Conservation (phyloP, 2,329 filamentous ascomycete species). For the Acrocalymma vagum region DNA sequence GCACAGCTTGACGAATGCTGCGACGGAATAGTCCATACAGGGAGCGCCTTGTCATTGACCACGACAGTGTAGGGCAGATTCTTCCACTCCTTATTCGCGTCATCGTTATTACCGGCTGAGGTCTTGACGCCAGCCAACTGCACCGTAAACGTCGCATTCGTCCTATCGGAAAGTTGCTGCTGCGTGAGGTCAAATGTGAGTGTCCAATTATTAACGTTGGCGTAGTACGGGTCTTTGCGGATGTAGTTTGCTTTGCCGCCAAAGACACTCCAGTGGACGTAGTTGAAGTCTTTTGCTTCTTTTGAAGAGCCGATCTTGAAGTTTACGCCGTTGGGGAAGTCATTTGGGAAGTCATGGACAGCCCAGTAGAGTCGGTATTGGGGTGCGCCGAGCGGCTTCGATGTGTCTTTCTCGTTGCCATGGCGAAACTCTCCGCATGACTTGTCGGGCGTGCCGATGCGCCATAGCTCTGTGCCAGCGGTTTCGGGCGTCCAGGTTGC, state of each 20-base stretch:
- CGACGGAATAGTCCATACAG: constrained; percentile 61
- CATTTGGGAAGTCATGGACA: constrained; percentile 65
- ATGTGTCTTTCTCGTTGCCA: constrained; percentile 62
- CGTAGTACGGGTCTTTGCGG: constrained; percentile 53
- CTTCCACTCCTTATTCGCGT: constrained; percentile 54
- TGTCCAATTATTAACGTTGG: constrained; percentile 35
- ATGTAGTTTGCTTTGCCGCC: constrained; percentile 62
- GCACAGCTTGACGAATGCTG: constrained; percentile 21
- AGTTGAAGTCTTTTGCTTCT: constrained; percentile 64
- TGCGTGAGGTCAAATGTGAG: constrained; percentile 22
- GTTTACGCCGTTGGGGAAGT: constrained; percentile 67
- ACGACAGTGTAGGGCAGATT: constrained; percentile 62
- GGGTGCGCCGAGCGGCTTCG: constrained; percentile 57
- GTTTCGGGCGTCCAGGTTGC: constrained; percentile 63
- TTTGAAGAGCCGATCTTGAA: constrained; percentile 66
- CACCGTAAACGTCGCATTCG: constrained; percentile 66
- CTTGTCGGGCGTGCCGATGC: constrained; percentile 70
- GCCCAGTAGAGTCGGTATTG: constrained; percentile 70
- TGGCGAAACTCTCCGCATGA: constrained; percentile 68
- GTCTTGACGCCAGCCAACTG: constrained; percentile 71
- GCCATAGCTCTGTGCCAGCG: constrained; percentile 67
- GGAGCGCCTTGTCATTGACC: constrained; percentile 54
- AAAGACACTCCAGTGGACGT: constrained; percentile 72
- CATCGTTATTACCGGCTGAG: constrained; percentile 54
- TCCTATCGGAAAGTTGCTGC: constrained; percentile 48